A percentile compares a stretch with the other conserved stretches of the same genome.
Conservation (phyloP, 169 alveolate species). For the Eimeria tenella region DNA sequence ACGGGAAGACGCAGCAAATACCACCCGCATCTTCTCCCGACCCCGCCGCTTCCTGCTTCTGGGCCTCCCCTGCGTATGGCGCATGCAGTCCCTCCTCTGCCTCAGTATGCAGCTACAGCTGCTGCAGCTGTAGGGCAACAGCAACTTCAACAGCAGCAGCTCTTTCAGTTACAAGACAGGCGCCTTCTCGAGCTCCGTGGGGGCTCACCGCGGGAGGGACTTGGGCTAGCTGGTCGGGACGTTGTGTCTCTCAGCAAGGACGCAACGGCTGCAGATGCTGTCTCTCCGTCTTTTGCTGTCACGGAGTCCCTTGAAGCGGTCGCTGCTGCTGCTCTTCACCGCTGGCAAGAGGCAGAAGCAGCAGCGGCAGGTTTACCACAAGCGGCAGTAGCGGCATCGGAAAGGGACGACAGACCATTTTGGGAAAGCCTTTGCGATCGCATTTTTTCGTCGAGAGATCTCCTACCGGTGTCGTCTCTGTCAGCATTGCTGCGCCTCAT, state of each 20-base stretch:
- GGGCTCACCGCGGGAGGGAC: neutral
- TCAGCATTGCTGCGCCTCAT: constrained; percentile 52
- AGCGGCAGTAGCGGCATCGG: constrained; percentile 49
- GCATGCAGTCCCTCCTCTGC: neutral
- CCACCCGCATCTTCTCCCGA: constrained; percentile 31
- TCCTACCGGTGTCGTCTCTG: constrained; percentile 36
- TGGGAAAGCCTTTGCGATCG: constrained; percentile 62
- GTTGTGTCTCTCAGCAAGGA: constrained; percentile 32
- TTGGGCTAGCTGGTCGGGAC: constrained; percentile 4
- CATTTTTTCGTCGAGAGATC: neutral
- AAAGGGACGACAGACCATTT: constrained; percentile 27
- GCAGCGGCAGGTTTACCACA: constrained; percentile 16
- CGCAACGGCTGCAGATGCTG: constrained; percentile 50
- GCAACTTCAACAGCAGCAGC: constrained; percentile 74
- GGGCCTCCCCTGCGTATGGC: constrained; percentile 11
- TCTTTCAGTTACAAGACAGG: constrained; percentile 35
- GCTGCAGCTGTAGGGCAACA: constrained; percentile 71
- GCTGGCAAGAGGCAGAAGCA: constrained; percentile 45
- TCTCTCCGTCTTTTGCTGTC: neutral
- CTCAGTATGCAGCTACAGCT: constrained; percentile 32
- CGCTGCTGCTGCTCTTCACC: constrained; percentile 37
- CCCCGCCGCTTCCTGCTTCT: constrained; percentile 29
- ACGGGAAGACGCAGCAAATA: constrained; percentile 32
- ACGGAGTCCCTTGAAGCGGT: neutral
- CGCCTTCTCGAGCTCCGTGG: constrained; percentile 59